A percentile compares a stretch with the other conserved stretches of the same genome.
Evolutionary conservation across 257 asterid genomes (phyloP).

Genomic region (Gentiana dahurica): DNA sequence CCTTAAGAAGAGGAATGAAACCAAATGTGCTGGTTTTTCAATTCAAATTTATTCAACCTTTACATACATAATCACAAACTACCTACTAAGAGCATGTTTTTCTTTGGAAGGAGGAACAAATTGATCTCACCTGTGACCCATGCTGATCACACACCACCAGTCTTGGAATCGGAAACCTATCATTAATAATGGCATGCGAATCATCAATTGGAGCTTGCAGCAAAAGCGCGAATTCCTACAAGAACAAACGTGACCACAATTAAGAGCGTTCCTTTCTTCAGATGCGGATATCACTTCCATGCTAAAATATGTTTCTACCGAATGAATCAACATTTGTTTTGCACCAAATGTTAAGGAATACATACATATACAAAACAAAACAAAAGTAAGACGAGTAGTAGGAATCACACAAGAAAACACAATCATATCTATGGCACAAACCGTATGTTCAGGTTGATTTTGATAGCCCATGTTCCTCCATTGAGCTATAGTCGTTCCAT

Average conservation of each 20-base stretch:
- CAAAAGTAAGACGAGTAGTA: background rate
- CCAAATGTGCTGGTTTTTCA: too few species aligned
- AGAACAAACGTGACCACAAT: background rate
- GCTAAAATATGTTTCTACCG: background rate
- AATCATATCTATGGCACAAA: constrained; percentile 17
- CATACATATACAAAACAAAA: background rate
- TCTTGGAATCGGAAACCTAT: constrained; percentile 93
- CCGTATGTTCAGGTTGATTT: constrained; percentile 84
- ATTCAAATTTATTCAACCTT: too few species aligned
- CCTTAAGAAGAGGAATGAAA: too few species aligned
- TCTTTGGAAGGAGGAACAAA: too few species aligned
- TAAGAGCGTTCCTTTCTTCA: background rate
- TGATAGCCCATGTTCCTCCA: constrained; percentile 99
- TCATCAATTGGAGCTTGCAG: constrained; percentile 90
- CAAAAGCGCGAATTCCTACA: constrained; percentile 66
- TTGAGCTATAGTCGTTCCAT: constrained; percentile 95
- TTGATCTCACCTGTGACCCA: constrained; percentile 76
- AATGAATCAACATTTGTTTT: too few species aligned
- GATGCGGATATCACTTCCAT: constrained; percentile 2
- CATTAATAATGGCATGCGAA: constrained; percentile 68
- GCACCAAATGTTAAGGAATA: too few species aligned
- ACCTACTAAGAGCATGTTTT: too few species aligned
- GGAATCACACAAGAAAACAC: background rate
- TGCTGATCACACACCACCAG: constrained; percentile 98
- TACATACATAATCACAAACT: too few species aligned